A percentile compares a stretch with the other conserved stretches of the same genome.
Evolutionary conservation across 2,329 filamentous ascomycete species (phyloP).

Genomic region (Scedosporium dehoogii): DNA sequence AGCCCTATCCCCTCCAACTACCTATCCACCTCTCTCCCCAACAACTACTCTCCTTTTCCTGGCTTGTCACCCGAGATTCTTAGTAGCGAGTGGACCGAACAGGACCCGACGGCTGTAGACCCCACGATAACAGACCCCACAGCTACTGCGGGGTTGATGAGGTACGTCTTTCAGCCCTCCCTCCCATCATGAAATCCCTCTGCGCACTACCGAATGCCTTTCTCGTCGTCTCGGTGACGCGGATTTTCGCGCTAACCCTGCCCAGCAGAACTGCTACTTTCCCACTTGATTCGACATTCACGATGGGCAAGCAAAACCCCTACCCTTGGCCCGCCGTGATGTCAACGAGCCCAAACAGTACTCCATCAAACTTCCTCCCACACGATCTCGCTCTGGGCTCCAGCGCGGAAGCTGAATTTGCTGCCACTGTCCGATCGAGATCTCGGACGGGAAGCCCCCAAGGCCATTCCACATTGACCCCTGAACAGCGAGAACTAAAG

Average conservation of each 20-base stretch:
- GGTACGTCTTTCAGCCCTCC: conserved; percentile 16
- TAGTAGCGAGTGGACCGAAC: conserved; percentile 21
- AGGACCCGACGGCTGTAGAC: conserved; percentile 5
- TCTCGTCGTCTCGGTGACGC: not conserved
- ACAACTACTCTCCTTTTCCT: conserved; percentile 18
- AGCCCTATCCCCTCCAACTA: conserved; percentile 15
- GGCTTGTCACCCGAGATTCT: conserved; percentile 17
- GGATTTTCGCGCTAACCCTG: conserved; percentile 8
- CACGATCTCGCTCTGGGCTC: conserved; percentile 35
- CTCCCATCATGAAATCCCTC: conserved; percentile 1
- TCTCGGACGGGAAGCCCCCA: conserved; percentile 51
- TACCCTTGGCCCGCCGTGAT: conserved; percentile 39
- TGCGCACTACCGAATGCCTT: not conserved
- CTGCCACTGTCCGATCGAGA: conserved; percentile 36
- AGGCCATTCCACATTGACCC: conserved; percentile 35
- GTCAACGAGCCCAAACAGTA: not conserved
- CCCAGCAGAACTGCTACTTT: conserved; percentile 34
- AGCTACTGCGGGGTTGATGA: conserved; percentile 21
- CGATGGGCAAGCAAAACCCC: conserved; percentile 39
- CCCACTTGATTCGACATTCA: conserved; percentile 40
- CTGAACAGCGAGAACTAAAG: conserved; percentile 53
- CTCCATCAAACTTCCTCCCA: conserved; percentile 25
- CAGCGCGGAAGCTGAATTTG: conserved; percentile 39
- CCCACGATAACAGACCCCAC: not conserved
- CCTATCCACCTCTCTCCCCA: conserved; percentile 14